A percentile compares a stretch with the other conserved stretches of the same genome.
Conservation (phyloP, 768 basidiomycete species). For the Lactarius tabidus region DNA sequence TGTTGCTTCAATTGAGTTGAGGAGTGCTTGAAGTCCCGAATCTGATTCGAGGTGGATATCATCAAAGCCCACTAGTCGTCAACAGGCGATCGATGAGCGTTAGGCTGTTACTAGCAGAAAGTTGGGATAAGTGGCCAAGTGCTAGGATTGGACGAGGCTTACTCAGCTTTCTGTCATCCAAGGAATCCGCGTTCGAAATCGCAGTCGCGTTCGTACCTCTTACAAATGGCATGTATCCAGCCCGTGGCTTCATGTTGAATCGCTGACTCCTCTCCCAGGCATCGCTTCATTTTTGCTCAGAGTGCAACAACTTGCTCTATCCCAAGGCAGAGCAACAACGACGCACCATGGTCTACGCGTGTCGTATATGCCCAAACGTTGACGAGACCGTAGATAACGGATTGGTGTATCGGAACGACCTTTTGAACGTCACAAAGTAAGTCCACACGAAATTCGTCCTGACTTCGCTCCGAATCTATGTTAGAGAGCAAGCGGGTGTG, state of each 20-base stretch:
- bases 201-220: not conserved
- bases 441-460: conserved; percentile 22
- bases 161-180: too few relatives aligned
- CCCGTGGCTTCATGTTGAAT: not conserved
- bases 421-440: conserved; percentile 90
- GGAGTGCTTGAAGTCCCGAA: too few relatives aligned
- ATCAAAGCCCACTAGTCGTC: too few relatives aligned
- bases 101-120: too few relatives aligned
- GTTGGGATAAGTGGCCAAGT: too few relatives aligned
- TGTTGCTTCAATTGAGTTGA: too few relatives aligned
- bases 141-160: too few relatives aligned
- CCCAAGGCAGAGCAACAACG: conserved; percentile 87
- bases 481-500: conserved; percentile 89
- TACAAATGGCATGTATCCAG: conserved; percentile 10
- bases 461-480: conserved; percentile 12
- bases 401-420: conserved; percentile 90
- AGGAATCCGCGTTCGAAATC: not conserved
- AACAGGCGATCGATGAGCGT: too few relatives aligned
- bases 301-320: conserved; percentile 94
- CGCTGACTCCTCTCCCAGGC: conserved; percentile 43
- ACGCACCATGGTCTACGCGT: conserved; percentile 83
- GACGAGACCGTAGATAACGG: conserved; percentile 83
- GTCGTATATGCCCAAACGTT: conserved; percentile 80
- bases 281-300: conserved; percentile 85
- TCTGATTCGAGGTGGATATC: too few relatives aligned